phyloP scores from a whole-genome alignment of 306 rosid species.

The Citrullus colocynthis region DNA sequence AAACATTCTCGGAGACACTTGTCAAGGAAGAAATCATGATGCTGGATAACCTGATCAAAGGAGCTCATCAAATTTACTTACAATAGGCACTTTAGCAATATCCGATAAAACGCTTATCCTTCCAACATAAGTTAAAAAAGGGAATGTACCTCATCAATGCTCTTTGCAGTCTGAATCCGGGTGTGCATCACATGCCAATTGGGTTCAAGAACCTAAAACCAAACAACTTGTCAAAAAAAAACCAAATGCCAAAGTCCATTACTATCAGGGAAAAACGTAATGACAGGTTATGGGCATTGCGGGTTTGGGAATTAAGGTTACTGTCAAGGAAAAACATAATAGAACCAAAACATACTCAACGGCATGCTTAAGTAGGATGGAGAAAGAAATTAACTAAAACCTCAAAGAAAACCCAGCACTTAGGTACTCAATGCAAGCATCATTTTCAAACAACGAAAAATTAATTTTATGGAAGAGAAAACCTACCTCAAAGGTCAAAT shows the following conservation, averaged over 20 bases:
- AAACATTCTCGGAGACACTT: slow-evolving; percentile 92
- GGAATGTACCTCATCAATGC: slow-evolving; percentile 73
- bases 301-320: neutral
- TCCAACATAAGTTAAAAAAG: neutral
- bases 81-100: neutral
- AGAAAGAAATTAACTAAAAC: neutral
- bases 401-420: neutral
- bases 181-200: slow-evolving; percentile 90
- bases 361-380: neutral
- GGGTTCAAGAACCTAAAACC: slow-evolving; percentile 79
- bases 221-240: neutral
- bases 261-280: neutral
- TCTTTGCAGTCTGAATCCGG: slow-evolving; percentile 78
- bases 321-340: neutral
- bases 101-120: neutral
- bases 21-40: slow-evolving; percentile 88
- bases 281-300: neutral
- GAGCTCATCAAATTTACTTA: slow-evolving; percentile 16
- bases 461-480: slow-evolving; percentile 11
- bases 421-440: neutral
- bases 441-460: neutral
- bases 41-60: slow-evolving; percentile 76
- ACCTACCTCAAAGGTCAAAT: slow-evolving; percentile 89
- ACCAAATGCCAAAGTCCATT: neutral
- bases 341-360: neutral